Base-by-base conservation (phyloP, 306 rosid species). In the Pachyrhizus erosus region DNA sequence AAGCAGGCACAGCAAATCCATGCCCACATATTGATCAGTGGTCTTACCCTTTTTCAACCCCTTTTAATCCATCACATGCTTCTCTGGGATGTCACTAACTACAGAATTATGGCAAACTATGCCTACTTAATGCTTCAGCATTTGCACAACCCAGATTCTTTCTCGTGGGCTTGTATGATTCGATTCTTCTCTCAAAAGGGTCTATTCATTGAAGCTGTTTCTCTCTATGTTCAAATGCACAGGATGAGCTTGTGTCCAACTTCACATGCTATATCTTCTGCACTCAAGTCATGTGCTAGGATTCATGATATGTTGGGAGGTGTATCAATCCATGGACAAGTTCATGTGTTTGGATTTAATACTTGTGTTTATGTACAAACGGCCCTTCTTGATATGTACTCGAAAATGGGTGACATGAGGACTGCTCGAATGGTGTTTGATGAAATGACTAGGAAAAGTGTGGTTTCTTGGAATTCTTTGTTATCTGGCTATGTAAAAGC, bases 381-480 rank as follows among this genome's bases (percentile, higher is more conserved):
- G 3, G 81, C 93, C 26, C 92, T 93, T 62, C 80, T 91, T 64
- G 92, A 88, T 82, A 67, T 93, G 6, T 89, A 91, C 39, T 89
- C 86, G 0, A 93, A 89, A 89, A 10, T 86, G 80, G 92, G 89
- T 23, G 93, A 89, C 45, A 57, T 86, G 77, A 51, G 76, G 37
- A 84, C 55, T 72, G 90, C 97, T 46, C 84, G 74, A 23, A 84
- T 84, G 84, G 75, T 89, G 83, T 91, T 94, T 24, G 94, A 90
- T 83, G 90, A 85, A 60, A 93, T 91, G 91, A 15, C 70, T 4
- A 86, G 87, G 51, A 89, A 27, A 77, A 93, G 84, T 87, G 97
- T 91, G 27, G 93, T 91, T 77, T 93, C 97, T 26, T 93, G 98
- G 98, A 93, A 91, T 71, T 91, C 97, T 42, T 68, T 93, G 73